Percentiles rank a stretch among this genome's conserved stretches.
Evolutionary conservation across 768 basidiomycete species (phyloP).

Genomic region (Lyophyllum semitale): DNA sequence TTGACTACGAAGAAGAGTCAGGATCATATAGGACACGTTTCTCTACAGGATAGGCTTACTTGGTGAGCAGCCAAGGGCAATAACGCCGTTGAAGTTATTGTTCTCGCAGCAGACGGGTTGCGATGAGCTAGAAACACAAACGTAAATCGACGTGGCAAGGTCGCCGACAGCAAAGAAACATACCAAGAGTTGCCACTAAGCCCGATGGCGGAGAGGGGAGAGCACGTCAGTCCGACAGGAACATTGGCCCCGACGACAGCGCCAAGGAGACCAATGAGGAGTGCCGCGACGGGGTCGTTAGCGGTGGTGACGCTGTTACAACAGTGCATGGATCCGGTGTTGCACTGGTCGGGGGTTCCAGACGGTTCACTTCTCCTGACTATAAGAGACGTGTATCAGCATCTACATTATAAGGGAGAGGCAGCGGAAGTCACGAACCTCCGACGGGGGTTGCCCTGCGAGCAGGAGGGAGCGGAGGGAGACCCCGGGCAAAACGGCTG

Average conservation of each 20-base stretch:
- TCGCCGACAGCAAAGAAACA: slow-evolving; percentile 5
- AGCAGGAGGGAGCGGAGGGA: slow-evolving; percentile 48
- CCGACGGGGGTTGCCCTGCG: slow-evolving; percentile 35
- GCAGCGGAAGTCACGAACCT: slow-evolving; percentile 28
- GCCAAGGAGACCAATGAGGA: slow-evolving; percentile 32
- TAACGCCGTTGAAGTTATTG: slow-evolving; percentile 44
- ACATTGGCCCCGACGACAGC: slow-evolving; percentile 22
- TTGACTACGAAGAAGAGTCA: slow-evolving; percentile 17
- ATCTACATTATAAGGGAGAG: no score
- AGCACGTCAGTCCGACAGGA: slow-evolving; percentile 39
- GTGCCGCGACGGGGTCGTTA: slow-evolving; percentile 8
- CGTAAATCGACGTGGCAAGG: neutral
- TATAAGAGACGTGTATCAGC: slow-evolving; percentile 15
- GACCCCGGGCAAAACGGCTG: slow-evolving; percentile 51
- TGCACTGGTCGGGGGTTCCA: slow-evolving; percentile 31
- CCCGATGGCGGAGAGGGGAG: slow-evolving; percentile 32
- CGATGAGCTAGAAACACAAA: slow-evolving; percentile 23
- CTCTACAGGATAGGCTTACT: slow-evolving; percentile 30
- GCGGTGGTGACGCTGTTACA: slow-evolving; percentile 35
- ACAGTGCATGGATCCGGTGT: slow-evolving; percentile 45
- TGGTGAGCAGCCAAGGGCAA: slow-evolving; percentile 43
- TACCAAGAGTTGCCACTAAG: slow-evolving; percentile 34
- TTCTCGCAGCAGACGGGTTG: slow-evolving; percentile 51
- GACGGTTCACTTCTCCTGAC: slow-evolving; percentile 38
- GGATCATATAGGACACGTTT: neutral